A percentile compares a stretch with the other conserved stretches of the same genome.
Conservation (phyloP, 345 rosid genomes). For the Eutrema yunnanense region DNA sequence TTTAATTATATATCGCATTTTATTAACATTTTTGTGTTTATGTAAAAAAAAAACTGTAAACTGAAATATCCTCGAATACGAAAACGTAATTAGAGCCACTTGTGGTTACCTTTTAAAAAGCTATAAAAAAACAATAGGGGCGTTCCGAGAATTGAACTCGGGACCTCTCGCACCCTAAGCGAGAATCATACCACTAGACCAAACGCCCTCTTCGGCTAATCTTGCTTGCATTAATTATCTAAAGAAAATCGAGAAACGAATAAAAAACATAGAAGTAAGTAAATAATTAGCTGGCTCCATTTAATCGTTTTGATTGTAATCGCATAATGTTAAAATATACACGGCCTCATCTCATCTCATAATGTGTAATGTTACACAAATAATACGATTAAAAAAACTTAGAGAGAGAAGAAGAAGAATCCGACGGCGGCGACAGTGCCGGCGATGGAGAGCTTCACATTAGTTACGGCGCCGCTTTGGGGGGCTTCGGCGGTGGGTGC, state of each 20-base stretch:
- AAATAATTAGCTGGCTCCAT: neutral
- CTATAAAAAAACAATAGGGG: conserved; percentile 16
- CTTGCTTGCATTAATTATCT: neutral
- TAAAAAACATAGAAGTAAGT: neutral
- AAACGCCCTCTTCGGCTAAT: conserved; percentile 39
- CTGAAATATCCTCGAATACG: no score
- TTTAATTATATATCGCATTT: neutral
- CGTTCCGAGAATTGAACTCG: conserved; percentile 75
- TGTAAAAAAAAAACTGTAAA: neutral
- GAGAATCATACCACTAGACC: conserved; percentile 88
- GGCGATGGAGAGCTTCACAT: conserved; percentile 23
- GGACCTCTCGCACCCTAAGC: conserved; percentile 85
- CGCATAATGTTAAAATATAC: neutral
- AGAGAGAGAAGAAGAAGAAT: conserved; percentile 24
- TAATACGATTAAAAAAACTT: neutral
- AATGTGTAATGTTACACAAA: neutral
- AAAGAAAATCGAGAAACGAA: neutral
- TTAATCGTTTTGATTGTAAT: neutral
- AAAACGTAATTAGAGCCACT: no score
- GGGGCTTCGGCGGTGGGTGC: conserved; percentile 21
- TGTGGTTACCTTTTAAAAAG: no score
- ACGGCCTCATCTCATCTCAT: neutral
- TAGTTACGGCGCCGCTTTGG: neutral
- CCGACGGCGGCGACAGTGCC: conserved; percentile 22
- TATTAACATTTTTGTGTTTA: neutral